Evolutionary conservation across 2,329 filamentous ascomycete genomes (phyloP), one percentile per base, ranked within the genome.

Genomic region (Sarocladiaceae sp.): DNA sequence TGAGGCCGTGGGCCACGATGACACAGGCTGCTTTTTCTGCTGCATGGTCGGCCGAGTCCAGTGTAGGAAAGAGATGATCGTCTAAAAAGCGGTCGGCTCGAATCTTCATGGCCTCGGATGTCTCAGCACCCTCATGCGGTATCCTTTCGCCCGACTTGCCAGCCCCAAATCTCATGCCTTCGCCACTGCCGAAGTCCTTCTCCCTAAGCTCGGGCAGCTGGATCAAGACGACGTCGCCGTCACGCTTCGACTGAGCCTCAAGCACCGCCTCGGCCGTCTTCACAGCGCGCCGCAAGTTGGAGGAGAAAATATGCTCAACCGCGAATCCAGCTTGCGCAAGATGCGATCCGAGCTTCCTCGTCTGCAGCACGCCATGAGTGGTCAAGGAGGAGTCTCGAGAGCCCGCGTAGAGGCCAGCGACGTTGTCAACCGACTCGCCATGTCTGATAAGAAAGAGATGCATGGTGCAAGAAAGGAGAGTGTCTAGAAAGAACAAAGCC

Each of bases 391-490:
- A 93, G 70, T 96, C 89, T 66, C 84, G 87, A 50, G 83, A 81
- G 54, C 91, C 91, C 60, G 91, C 91, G 50, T 88, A 92, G 54
- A 89, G 70, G 52, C 84, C 80, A 36, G 86, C 87, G 54, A 94
- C 86, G 67, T 96, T 96, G 71, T 96, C 88, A 58, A 95, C 88
- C 15, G 90, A 93, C 72, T 96, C 91, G 63, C 86, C 91, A 75
- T 96, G 91, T 53, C 91, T 85, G 62, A 96, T 83, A 60, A 96
- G 78, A 62, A 91, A 83, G 52, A 96, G 58, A 55, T 63, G 68
- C 67, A 71, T 71, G 67, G 51, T 54, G 47, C 3, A 10, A 26
- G 26, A 25, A 28, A 26, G n/a, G 28, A 4, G 8, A 49, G 23
- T 36, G 33, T 10, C 6, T 37, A 10, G 15, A 37, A 37, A 25